These are phyloP conservation scores for Candida chauliodis DNA, from an alignment of 805 yeast species.

Conservation along the genomic window DNA sequence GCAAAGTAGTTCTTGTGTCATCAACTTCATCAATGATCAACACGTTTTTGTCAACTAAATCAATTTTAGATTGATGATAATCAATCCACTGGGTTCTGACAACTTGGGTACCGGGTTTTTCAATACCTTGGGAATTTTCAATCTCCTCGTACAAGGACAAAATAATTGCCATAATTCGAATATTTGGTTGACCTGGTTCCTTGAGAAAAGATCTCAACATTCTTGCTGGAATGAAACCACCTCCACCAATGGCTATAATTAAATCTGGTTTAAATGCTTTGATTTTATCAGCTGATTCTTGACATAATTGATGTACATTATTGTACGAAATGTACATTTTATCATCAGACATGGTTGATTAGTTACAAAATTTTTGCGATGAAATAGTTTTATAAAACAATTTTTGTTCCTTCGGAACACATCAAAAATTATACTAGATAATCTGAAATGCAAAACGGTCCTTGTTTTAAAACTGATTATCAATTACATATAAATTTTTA, in stretches of 20 bases:
- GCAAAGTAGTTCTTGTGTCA: slow-evolving; percentile 81
- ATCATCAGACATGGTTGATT: slow-evolving; percentile 3
- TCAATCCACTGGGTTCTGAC: slow-evolving; percentile 84
- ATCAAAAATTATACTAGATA: no score
- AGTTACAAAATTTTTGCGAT: slow-evolving; percentile 1
- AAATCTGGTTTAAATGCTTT: slow-evolving; percentile 78
- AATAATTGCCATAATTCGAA: slow-evolving; percentile 92
- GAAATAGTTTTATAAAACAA: not conserved
- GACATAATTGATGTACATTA: slow-evolving; percentile 74
- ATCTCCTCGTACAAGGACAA: slow-evolving; percentile 86
- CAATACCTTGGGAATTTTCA: slow-evolving; percentile 56
- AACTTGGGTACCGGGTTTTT: slow-evolving; percentile 57
- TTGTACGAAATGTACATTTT: slow-evolving; percentile 78
- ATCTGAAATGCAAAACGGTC: no score
- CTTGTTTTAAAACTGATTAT: no score
- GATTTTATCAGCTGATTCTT: slow-evolving; percentile 57
- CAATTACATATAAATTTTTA: no score
- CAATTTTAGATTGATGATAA: slow-evolving; percentile 58
- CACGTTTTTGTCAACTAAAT: slow-evolving; percentile 65
- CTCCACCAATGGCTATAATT: slow-evolving; percentile 95
- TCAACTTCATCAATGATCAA: slow-evolving; percentile 82
- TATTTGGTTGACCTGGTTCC: slow-evolving; percentile 81
- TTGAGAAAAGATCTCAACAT: slow-evolving; percentile 90
- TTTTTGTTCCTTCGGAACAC: slow-evolving; percentile 1
- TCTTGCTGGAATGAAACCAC: slow-evolving; percentile 97